phyloP scores from a whole-genome alignment of 352 stramenopile species.

The Thalassiosira hispida region DNA sequence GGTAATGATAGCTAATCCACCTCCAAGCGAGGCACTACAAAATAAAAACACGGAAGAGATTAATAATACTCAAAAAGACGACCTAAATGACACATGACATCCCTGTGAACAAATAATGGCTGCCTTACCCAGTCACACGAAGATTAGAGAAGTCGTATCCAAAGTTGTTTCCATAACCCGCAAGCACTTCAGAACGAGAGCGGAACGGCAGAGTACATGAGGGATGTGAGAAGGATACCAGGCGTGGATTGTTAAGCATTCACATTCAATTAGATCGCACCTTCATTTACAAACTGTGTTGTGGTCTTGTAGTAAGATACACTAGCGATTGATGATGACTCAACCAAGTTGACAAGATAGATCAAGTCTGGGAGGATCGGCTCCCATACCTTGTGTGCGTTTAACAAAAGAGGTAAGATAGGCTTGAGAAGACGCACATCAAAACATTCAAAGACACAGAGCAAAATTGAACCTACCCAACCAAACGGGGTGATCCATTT shows the following conservation, averaged over 20 bases:
- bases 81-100: no score
- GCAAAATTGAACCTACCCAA: slow-evolving; percentile 52
- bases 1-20: slow-evolving; percentile 74
- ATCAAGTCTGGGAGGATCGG: slow-evolving; percentile 43
- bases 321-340: slow-evolving; percentile 30
- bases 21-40: slow-evolving; percentile 22
- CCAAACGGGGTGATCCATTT: slow-evolving; percentile 73
- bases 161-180: slow-evolving; percentile 35
- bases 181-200: slow-evolving; percentile 32
- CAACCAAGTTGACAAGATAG: slow-evolving; percentile 26
- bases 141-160: slow-evolving; percentile 28
- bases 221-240: no score
- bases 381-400: no score
- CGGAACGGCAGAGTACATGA: no score
- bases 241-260: no score
- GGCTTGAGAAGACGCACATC: no score
- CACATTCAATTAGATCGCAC: no score
- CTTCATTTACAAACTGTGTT: slow-evolving; percentile 24
- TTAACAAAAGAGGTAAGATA: not conserved
- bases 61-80: no score
- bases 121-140: slow-evolving; percentile 32
- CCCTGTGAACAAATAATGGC: not conserved
- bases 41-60: not conserved
- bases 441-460: no score
- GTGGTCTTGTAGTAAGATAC: slow-evolving; percentile 54